phyloP scores from a whole-genome alignment of 2,329 filamentous ascomycete species.

The Bipolaris oryzae region DNA sequence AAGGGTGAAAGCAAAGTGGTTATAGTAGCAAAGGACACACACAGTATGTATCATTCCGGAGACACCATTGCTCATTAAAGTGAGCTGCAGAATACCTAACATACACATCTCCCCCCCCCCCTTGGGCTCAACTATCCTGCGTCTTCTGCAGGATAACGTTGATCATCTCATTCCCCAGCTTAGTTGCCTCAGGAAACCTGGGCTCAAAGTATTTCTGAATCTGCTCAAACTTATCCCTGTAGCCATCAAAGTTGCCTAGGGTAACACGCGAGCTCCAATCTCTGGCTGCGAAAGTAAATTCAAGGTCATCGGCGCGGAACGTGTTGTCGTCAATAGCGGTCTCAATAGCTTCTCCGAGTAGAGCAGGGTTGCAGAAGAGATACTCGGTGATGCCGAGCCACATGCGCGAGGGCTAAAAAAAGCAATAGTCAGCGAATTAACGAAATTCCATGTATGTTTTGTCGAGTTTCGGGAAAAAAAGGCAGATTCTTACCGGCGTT shows the following conservation, averaged over 20 bases:
- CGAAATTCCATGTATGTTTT: neutral
- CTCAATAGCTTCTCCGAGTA: slow-evolving; percentile 83
- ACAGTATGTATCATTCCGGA: too few relatives aligned
- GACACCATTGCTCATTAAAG: too few relatives aligned
- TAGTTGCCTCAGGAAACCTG: slow-evolving; percentile 83
- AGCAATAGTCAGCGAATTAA: neutral
- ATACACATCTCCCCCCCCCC: too few relatives aligned
- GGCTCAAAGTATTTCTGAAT: slow-evolving; percentile 93
- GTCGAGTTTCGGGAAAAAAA: too few relatives aligned
- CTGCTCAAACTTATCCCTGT: slow-evolving; percentile 86
- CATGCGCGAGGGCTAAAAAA: slow-evolving; percentile 76
- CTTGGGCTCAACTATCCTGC: slow-evolving; percentile 18
- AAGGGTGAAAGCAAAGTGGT: too few relatives aligned
- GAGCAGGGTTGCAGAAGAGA: slow-evolving; percentile 79
- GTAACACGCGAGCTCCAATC: slow-evolving; percentile 95
- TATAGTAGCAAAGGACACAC: too few relatives aligned
- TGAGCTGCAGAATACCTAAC: too few relatives aligned
- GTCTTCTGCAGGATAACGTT: slow-evolving; percentile 89
- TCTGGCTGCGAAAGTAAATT: slow-evolving; percentile 95
- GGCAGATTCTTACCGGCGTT: slow-evolving; percentile 67
- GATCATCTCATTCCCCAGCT: slow-evolving; percentile 95
- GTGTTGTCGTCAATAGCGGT: slow-evolving; percentile 88
- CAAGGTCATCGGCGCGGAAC: slow-evolving; percentile 92
- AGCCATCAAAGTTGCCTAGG: slow-evolving; percentile 90
- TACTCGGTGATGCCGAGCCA: slow-evolving; percentile 98